A percentile compares a stretch with the other conserved stretches of the same genome.
These are phyloP conservation scores for Fusarium fujikuroi DNA, from an alignment of 2,329 filamentous ascomycete genomes.

Conservation along the genomic window DNA sequence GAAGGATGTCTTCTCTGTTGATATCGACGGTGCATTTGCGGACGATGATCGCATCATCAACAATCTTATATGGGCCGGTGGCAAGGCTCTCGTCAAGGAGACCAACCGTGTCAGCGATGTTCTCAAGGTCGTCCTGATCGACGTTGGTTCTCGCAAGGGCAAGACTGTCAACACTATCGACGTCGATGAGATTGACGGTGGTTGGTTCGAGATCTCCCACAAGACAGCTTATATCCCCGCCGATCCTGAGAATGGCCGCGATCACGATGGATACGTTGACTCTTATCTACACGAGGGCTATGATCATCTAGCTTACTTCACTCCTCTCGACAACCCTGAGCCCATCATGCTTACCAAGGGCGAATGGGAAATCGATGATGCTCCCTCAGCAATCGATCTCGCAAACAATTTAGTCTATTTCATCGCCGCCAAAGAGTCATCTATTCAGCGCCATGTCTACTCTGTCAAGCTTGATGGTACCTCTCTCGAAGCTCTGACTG, in stretches of 20 bases:
- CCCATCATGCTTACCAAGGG: slow-evolving; percentile 89
- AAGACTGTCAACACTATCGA: slow-evolving; percentile 83
- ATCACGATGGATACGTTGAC: slow-evolving; percentile 91
- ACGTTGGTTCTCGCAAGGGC: slow-evolving; percentile 77
- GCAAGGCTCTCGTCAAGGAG: slow-evolving; percentile 86
- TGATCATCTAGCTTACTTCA: slow-evolving; percentile 94
- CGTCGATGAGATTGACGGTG: slow-evolving; percentile 86
- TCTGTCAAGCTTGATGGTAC: slow-evolving; percentile 86
- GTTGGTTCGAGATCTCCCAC: slow-evolving; percentile 96
- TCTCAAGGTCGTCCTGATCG: slow-evolving; percentile 87
- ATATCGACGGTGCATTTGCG: slow-evolving; percentile 79
- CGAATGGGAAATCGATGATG: slow-evolving; percentile 89
- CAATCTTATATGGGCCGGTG: slow-evolving; percentile 89
- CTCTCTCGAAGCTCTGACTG: slow-evolving; percentile 76
- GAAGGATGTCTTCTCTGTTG: slow-evolving; percentile 81
- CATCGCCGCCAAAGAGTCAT: slow-evolving; percentile 83
- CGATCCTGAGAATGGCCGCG: slow-evolving; percentile 78
- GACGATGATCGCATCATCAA: slow-evolving; percentile 90
- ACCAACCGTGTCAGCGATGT: slow-evolving; percentile 94
- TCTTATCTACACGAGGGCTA: slow-evolving; percentile 86
- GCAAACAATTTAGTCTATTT: slow-evolving; percentile 92
- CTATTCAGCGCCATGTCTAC: slow-evolving; percentile 92
- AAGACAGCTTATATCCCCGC: slow-evolving; percentile 87
- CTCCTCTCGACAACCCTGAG: slow-evolving; percentile 83
- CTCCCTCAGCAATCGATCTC: slow-evolving; percentile 85